A percentile compares a stretch with the other conserved stretches of the same genome.
These are phyloP conservation scores for Peronospora belbahrii DNA, from an alignment of 352 stramenopile genomes.

Conservation along the genomic window DNA sequence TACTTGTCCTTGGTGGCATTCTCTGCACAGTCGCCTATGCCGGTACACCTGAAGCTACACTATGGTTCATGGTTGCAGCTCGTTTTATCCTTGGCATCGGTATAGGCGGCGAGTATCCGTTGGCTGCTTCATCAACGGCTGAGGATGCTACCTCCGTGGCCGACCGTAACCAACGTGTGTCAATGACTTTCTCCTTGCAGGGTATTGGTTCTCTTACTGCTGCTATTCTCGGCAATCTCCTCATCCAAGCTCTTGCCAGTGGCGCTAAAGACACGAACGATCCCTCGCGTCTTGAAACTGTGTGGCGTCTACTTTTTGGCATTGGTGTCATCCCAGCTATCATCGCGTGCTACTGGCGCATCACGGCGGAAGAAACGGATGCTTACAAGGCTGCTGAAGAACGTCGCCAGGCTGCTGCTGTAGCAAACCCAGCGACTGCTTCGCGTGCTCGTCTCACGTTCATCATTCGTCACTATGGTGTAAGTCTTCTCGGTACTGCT, in stretches of 20 bases:
- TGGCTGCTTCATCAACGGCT: conserved; percentile 45
- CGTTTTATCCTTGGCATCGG: conserved; percentile 56
- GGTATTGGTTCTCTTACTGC: conserved; percentile 51
- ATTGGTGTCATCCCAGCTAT: conserved; percentile 49
- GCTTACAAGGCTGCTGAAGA: conserved; percentile 32
- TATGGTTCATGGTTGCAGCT: conserved; percentile 57
- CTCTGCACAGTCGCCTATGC: conserved; percentile 53
- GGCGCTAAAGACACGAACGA: conserved; percentile 31
- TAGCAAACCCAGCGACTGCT: background rate
- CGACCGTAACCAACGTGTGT: conserved; percentile 47
- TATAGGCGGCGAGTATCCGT: conserved; percentile 46
- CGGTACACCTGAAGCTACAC: conserved; percentile 26
- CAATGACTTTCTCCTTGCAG: conserved; percentile 61
- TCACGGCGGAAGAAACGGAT: conserved; percentile 51
- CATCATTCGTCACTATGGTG: conserved; percentile 45
- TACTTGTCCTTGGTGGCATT: conserved; percentile 59
- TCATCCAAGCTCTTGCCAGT: conserved; percentile 41
- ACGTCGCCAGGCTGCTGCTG: conserved; percentile 7
- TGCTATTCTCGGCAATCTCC: conserved; percentile 53
- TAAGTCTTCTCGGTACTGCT: conserved; percentile 50
- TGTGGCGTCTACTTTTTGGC: conserved; percentile 61
- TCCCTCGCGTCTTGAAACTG: conserved; percentile 38
- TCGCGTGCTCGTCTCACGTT: conserved; percentile 22
- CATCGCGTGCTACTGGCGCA: conserved; percentile 60
- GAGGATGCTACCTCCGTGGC: conserved; percentile 45